Evolutionary conservation across 2,329 filamentous ascomycete genomes (phyloP).

Genomic region (Fusarium scirpi): DNA sequence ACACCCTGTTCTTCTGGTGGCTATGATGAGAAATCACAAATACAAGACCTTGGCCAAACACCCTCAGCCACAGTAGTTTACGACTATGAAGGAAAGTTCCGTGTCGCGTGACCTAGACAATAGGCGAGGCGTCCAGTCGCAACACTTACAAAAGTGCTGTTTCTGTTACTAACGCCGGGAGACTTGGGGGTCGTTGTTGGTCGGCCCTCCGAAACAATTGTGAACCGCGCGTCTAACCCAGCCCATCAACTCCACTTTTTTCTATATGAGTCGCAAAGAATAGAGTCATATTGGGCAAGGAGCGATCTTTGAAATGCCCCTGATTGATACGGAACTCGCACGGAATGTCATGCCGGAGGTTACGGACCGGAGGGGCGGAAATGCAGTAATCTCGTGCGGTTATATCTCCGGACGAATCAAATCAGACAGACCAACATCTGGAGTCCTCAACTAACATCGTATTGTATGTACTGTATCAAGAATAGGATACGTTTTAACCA

Average conservation of each 20-base stretch:
- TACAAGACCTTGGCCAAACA: neutral
- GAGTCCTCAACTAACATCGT: neutral
- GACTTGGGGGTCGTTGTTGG: neutral
- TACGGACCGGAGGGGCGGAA: slow-evolving; percentile 13
- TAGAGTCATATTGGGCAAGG: slow-evolving; percentile 4
- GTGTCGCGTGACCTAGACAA: neutral
- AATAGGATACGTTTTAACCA: neutral
- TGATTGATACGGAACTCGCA: slow-evolving; percentile 34
- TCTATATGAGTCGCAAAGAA: neutral
- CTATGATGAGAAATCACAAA: slow-evolving; percentile 13
- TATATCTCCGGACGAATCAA: slow-evolving; percentile 23
- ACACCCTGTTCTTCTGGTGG: slow-evolving; percentile 2
- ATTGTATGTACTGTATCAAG: neutral
- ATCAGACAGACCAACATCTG: neutral
- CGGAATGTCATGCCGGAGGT: slow-evolving; percentile 27
- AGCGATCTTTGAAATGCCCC: neutral
- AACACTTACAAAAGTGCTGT: neutral
- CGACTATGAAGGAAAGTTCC: neutral
- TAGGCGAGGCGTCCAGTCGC: slow-evolving; percentile 24
- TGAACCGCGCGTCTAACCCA: neutral
- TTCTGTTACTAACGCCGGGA: neutral
- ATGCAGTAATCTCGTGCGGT: slow-evolving; percentile 13
- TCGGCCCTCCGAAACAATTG: neutral
- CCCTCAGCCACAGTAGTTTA: slow-evolving; percentile 15
- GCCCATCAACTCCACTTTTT: slow-evolving; percentile 26